These are phyloP conservation scores for Macroventuria anomochaeta DNA, from an alignment of 2,329 filamentous ascomycete species.

Conservation along the genomic window DNA sequence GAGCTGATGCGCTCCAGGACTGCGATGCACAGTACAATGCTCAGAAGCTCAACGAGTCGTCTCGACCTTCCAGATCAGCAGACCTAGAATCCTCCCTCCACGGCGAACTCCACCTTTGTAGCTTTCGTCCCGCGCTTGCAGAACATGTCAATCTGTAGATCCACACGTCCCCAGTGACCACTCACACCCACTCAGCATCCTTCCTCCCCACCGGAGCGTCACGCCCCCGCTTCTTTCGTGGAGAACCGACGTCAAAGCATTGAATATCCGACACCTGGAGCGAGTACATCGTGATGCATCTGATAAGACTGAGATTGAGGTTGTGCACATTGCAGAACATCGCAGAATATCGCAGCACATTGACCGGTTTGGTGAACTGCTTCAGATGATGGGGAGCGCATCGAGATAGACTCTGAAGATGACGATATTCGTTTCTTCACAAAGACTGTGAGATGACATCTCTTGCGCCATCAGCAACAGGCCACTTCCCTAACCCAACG, in stretches of 20 bases:
- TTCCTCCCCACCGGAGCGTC: slow-evolving; percentile 10
- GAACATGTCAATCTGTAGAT: slow-evolving; percentile 26
- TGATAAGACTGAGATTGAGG: not conserved
- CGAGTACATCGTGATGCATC: slow-evolving; percentile 14
- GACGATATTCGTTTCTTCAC: not conserved
- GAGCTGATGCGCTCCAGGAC: not conserved
- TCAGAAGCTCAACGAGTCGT: not conserved
- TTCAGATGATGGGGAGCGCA: not conserved
- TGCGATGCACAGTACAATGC: too few relatives aligned
- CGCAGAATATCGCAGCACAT: not conserved
- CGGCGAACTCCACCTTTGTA: slow-evolving; percentile 1
- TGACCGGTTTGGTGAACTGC: not conserved
- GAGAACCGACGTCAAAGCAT: slow-evolving; percentile 19
- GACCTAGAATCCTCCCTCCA: slow-evolving; percentile 11
- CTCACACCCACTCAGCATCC: not conserved
- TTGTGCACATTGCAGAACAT: not conserved
- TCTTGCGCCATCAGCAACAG: not conserved
- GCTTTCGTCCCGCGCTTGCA: slow-evolving; percentile 14
- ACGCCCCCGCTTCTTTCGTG: slow-evolving; percentile 15
- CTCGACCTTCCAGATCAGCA: slow-evolving; percentile 6
- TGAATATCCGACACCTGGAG: slow-evolving; percentile 6
- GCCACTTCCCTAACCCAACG: not conserved
- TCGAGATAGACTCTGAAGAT: not conserved
- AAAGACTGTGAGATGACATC: not conserved
- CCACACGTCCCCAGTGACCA: slow-evolving; percentile 9